Evolutionary conservation across 768 basidiomycete species (phyloP), one percentile per base, ranked within the genome.

Genomic region (Chlorophyllum brunneum): DNA sequence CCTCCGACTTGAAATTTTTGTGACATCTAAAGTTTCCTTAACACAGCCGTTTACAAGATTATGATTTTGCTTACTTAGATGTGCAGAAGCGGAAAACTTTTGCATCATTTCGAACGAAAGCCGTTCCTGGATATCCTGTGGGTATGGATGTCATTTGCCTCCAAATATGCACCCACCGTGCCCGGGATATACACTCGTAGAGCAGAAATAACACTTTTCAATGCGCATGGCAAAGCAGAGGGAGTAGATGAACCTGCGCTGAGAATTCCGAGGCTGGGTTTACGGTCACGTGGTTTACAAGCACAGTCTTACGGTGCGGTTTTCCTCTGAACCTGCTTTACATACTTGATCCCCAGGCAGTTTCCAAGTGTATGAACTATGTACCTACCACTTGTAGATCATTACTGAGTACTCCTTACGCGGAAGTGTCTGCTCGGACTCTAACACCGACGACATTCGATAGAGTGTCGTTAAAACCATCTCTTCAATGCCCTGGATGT

Each of bases 121-220:
- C 92, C 61, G 83, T 79, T n/a, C 92, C 92, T 93, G 56, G 8
- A 10, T 10, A 37, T 11, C 36, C 13, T 5, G 11, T 33, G 53
- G 27, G 43, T 11, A 51, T 43, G 20, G 30, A n/a, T 29, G 7
- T 20, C 24, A 26, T 49, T 13, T 10, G 46, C 40, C 27, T 15
- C 23, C 24, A 39, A 7, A 15, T 16, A n/a, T 10, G 23, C 9
- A 59, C 77, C 51, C 57, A 86, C 95, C 97, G 63, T 97, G 93
- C 9, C 97, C 95, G 1, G 95, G 97, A 67, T 99, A 99, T 60
- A 97, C 88, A 67, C 79, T 95, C 53, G 89, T 91, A 27, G 93
- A 97, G 74, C 95, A 99, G 69, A 99, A 98, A 67, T 95, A 98
- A 67, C 95, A 98, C 76, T 95, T 95, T 75, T 97, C 95, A 58